Conservation (phyloP, 1,139 yeast species). For the Suhomyces ambrosiae region DNA sequence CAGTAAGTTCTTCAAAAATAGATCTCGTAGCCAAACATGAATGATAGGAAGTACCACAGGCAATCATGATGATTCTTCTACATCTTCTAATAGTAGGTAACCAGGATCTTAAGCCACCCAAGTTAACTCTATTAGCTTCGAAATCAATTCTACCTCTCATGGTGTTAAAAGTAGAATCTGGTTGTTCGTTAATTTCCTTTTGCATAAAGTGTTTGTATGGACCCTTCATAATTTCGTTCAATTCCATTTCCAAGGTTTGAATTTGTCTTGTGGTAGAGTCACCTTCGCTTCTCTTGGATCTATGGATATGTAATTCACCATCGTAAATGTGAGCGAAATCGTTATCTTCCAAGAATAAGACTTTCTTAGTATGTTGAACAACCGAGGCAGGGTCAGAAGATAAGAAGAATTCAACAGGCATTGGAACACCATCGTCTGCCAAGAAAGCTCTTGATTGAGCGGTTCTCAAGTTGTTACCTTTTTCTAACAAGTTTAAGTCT, state of each 20-base stretch:
- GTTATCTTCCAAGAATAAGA: conserved; percentile 93
- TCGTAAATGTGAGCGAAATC: conserved; percentile 98
- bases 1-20: conserved; percentile 93
- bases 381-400: conserved; percentile 99
- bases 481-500: conserved; percentile 39
- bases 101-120: conserved; percentile 89
- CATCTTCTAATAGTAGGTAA: conserved; percentile 90
- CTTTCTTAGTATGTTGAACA: conserved; percentile 95
- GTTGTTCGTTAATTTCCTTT: conserved; percentile 98
- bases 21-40: conserved; percentile 97
- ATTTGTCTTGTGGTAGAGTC: conserved; percentile 92
- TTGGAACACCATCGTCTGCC: conserved; percentile 87
- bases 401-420: conserved; percentile 93
- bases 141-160: conserved; percentile 99
- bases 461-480: conserved; percentile 66
- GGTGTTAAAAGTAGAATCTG: conserved; percentile 95
- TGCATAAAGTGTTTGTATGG: conserved; percentile 96
- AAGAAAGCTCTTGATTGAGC: conserved; percentile 93
- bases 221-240: conserved; percentile 98
- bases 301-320: conserved; percentile 97
- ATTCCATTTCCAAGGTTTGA: conserved; percentile 95
- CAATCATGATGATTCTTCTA: conserved; percentile 95
- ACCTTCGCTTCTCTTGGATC: conserved; percentile 90
- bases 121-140: conserved; percentile 69
- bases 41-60: conserved; percentile 99